Evolutionary conservation across 2,329 filamentous ascomycete genomes (phyloP), one percentile per base, ranked within the genome.

Genomic region (Cordyceps javanica): DNA sequence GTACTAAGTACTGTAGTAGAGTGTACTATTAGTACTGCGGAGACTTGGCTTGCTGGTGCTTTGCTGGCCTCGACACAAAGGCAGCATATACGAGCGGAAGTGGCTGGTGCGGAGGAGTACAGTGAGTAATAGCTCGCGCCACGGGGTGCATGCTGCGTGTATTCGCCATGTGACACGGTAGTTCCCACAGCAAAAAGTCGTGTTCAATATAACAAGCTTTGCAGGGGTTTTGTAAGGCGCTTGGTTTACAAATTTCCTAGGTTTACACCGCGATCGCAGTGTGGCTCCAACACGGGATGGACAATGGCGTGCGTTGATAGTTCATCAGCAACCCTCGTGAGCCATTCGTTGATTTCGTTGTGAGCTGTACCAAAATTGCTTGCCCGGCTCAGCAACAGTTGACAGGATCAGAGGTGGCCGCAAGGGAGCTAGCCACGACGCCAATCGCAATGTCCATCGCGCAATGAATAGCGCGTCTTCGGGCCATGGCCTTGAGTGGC

Each of bases 61-160:
- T 19, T 28, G 41, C 52, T 46, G 30, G 30, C 21, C 41, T 23
- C n/a, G 14, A 36, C 39, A 38, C 16, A 25, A 41, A 46, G 7
- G 21, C 52, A 55, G 21, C 52, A 55, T n/a, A 34, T 38, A 55
- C 41, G 52, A 53, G n/a, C n/a, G n/a, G n/a, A n/a, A n/a, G 50
- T 45, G 52, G 52, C 52, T 46, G 52, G 51, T 25, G 26, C 38
- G 26, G 28, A 28, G 25, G 11, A 9, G n/a, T n/a, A n/a, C n/a
- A n/a, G n/a, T n/a, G n/a, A n/a, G 39, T 53, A 32, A 38, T 34
- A 23, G 38, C 38, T 30, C 19, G 30, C 51, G 51, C 39, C 39
- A 54, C 39, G 28, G 21, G 11, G 26, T 44, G 25, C 26, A 41
- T 32, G 8, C 28, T 23, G 14, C n/a, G 13, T 23, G 21, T n/a